Percentiles rank a stretch among this genome's conserved stretches.
Evolutionary conservation across 2,329 filamentous ascomycete species (phyloP).

Genomic region (Penicillium concentricum): DNA sequence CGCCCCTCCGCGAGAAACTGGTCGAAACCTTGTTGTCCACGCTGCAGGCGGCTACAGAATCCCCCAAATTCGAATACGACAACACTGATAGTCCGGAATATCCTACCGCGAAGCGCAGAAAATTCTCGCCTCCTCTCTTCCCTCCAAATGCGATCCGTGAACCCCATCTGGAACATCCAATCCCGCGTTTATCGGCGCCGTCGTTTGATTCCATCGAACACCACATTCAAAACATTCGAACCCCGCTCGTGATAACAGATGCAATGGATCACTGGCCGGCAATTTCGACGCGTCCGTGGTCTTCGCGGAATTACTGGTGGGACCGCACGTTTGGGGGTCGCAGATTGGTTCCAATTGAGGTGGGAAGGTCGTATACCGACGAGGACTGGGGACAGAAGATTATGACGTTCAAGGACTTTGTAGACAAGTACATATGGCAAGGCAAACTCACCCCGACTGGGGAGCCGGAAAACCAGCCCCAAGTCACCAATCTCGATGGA

Average conservation of each 20-base stretch:
- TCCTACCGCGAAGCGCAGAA: constrained; percentile 31
- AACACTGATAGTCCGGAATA: background rate
- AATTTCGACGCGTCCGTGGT: constrained; percentile 66
- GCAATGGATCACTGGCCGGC: constrained; percentile 75
- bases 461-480: constrained; percentile 2
- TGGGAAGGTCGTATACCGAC: constrained; percentile 85
- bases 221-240: constrained; percentile 52
- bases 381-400: constrained; percentile 80
- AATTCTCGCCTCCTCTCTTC: constrained; percentile 33
- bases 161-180: constrained; percentile 36
- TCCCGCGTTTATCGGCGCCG: constrained; percentile 46
- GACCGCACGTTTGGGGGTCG: constrained; percentile 71
- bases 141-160: constrained; percentile 32
- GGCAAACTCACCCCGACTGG: constrained; percentile 5
- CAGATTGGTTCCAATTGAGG: constrained; percentile 79
- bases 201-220: constrained; percentile 61
- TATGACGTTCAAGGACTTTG: constrained; percentile 70
- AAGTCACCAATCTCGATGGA: constrained; percentile 10
- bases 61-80: constrained; percentile 6
- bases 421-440: constrained; percentile 58
- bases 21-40: constrained; percentile 39
- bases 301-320: constrained; percentile 69
- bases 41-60: constrained; percentile 26
- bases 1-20: constrained; percentile 53
- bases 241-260: constrained; percentile 69